Base-by-base conservation (phyloP, 2,329 filamentous ascomycete species). In the Diaporthe ampelina region DNA sequence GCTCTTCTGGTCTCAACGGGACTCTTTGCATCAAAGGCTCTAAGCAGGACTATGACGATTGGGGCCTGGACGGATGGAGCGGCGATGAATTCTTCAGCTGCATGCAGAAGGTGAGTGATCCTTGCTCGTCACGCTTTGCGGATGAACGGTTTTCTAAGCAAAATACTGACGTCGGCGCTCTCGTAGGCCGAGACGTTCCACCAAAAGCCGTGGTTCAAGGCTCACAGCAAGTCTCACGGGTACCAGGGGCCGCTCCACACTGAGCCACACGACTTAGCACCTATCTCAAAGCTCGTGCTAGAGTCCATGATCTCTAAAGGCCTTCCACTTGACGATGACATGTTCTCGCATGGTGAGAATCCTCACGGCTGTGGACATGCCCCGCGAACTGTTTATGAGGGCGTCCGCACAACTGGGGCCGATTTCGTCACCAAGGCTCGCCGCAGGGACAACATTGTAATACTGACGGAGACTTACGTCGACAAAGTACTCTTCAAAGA, bases 1-100 rank as follows among this genome's bases (percentile, higher is more conserved):
- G 63, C 5, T 67, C 63, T 3, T 67, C 63, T 11, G 63, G 63
- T 11, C 24, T 67, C 3, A 67, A 67, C 3, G 63, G 63, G 3
- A 67, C 63, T 26, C 63, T 67, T n/a, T 67, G 63, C 63, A 67
- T 67, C n/a, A 67, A 52, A 26, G 63, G 63, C 45, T 67, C 63
- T 21, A 67, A 67, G 21, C 63, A 67, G 32, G 63, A 67, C 32
- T 67, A 67, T 1, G 48, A 67, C 11, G 63, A 67, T n/a, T 67
- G 63, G 63, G 63, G 48, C 1, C 63, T 68, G 7, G 48, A 54
- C 19, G 63, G 63, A 24, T 54, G 63, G 63, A 40, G 63, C 26
- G 63, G 63, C 48, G 63, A 68, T 4, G 63, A 68, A 10, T 68
- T 68, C 63, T 68, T 68, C 24, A 21, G 9, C 1, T 68, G 54